phyloP scores from a whole-genome alignment of 2,329 filamentous ascomycete genomes.

The Apiospora koreana region DNA sequence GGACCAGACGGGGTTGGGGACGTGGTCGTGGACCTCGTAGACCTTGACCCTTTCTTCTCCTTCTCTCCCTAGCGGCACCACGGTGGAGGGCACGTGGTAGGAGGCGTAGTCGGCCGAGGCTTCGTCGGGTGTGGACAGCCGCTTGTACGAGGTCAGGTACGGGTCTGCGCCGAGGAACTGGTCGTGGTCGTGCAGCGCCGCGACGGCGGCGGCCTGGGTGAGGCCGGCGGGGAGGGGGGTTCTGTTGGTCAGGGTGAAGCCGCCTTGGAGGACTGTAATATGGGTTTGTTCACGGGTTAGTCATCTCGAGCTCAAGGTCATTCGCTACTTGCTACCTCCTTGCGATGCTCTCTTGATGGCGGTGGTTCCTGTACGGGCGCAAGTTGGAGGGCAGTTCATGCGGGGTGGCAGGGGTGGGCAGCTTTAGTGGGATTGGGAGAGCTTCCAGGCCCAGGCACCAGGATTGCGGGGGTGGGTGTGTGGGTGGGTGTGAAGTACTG shows the following conservation, averaged over 20 bases:
- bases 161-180: slow-evolving; percentile 56
- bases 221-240: slow-evolving; percentile 41
- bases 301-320: neutral
- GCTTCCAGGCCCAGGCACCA: too few species aligned
- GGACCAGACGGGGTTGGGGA: slow-evolving; percentile 58
- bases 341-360: too few species aligned
- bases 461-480: neutral
- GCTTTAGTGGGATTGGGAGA: neutral
- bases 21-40: slow-evolving; percentile 52
- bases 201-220: slow-evolving; percentile 31
- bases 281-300: neutral
- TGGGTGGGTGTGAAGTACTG: too few species aligned
- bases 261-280: neutral
- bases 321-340: too few species aligned
- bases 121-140: neutral
- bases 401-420: neutral
- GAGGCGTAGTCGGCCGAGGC: slow-evolving; percentile 28
- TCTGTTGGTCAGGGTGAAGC: slow-evolving; percentile 37
- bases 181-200: slow-evolving; percentile 51
- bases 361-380: neutral
- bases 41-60: slow-evolving; percentile 26
- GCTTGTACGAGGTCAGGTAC: slow-evolving; percentile 37
- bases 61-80: neutral
- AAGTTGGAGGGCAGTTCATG: too few species aligned
- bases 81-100: slow-evolving; percentile 26